phyloP scores from a whole-genome alignment of 257 asterid genomes.

The Primulina tabacum region DNA sequence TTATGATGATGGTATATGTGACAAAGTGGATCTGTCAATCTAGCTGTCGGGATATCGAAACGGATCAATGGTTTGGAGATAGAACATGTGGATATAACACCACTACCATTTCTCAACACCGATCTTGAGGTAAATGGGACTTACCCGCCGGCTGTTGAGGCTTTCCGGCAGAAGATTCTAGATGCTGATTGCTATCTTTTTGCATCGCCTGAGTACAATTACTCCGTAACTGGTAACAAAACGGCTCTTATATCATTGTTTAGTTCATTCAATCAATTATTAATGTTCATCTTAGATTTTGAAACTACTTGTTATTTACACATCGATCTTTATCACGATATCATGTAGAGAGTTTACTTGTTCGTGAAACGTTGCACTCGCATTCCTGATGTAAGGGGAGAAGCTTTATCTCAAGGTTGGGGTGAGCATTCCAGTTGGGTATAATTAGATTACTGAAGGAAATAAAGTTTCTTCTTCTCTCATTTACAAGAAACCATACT shows the following conservation, averaged over 20 bases:
- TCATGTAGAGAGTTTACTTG: too few relatives aligned
- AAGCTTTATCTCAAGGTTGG: neutral
- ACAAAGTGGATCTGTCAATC: neutral
- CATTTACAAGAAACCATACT: too few relatives aligned
- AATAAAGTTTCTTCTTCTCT: too few relatives aligned
- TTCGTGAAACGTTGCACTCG: neutral
- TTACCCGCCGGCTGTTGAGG: slow-evolving; percentile 72
- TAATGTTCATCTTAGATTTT: too few relatives aligned
- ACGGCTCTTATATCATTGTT: neutral
- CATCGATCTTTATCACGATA: too few relatives aligned
- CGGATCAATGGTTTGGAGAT: slow-evolving; percentile 61
- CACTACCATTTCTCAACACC: slow-evolving; percentile 64
- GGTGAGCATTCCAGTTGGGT: neutral
- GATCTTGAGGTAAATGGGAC: slow-evolving; percentile 79
- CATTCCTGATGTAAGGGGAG: neutral
- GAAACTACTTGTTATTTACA: too few relatives aligned
- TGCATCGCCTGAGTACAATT: slow-evolving; percentile 91
- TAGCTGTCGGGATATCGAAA: slow-evolving; percentile 65
- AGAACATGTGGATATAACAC: slow-evolving; percentile 71
- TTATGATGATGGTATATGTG: neutral
- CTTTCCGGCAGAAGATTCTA: slow-evolving; percentile 69
- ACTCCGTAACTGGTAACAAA: slow-evolving; percentile 67
- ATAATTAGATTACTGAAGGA: neutral
- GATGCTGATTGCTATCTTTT: slow-evolving; percentile 72
- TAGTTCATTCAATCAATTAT: too few relatives aligned